Base-by-base conservation (phyloP, 2,329 filamentous ascomycete species). In the Colletotrichum musicola region DNA sequence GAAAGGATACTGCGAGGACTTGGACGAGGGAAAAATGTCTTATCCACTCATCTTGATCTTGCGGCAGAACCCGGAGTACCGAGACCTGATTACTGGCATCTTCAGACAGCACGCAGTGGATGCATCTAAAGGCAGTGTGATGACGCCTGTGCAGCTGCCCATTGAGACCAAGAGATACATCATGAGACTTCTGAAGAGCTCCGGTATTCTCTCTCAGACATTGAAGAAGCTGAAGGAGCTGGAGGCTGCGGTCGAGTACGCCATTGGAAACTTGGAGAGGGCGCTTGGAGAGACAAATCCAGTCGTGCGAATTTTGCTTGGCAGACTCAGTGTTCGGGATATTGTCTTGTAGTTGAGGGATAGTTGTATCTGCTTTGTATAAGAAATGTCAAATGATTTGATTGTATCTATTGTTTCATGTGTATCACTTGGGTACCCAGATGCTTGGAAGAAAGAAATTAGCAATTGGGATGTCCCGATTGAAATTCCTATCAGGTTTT, bases 1-100 rank as follows among this genome's bases (percentile, higher is more conserved):
- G 40, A 83, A 83, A 65, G 81, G 81, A 0, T 80, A 81, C 62
- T 79, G 76, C 62, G 81, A 82, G 44, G 81, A 83, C 63, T 72
- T 83, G 0, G 77, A 79, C 25, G 81, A 83, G 70, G 81, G 81
- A 0, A 83, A 84, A 71, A 77, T 78, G 57, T 81, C 80, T 2
- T 72, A 80, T 14, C 74, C 73, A 1, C 64, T 82, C 5, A 75
- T 81, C 20, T 62, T 55, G 30, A 20, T 20, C 18, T 13, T 55
- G 30, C 18, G 42, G 27, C 50, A 64, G 10, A 55, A 56, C 1
- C 63, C 50, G 0, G 42, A 50, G 22, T 18, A 50, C 9, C 57
- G 18, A 13, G 57, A 62, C 6, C 57, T 35, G 6, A 56, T 66
- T 14, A 49, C 62, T 27, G 63, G 57, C 0, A 62, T 62, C 0